Percentiles rank a stretch among this genome's conserved stretches.
Conservation (phyloP, 2,329 filamentous ascomycete species). For the Byssoonygena ceratinophila region DNA sequence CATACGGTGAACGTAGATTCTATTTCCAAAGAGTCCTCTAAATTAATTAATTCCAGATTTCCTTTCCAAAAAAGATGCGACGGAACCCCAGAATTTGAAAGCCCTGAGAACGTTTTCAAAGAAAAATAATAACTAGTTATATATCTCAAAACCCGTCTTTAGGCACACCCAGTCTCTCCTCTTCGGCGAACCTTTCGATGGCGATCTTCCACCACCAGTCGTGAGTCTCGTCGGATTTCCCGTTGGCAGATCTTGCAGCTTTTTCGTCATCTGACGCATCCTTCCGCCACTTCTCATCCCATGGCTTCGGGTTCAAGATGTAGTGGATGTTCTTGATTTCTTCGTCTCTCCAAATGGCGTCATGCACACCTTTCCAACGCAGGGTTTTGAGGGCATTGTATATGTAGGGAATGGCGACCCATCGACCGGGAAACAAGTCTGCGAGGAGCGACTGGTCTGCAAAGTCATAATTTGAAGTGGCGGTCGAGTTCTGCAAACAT, state of each 20-base stretch:
- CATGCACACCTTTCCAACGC: conserved; percentile 46
- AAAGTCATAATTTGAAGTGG: conserved; percentile 46
- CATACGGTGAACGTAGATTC: no score
- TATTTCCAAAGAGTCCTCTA: no score
- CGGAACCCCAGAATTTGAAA: no score
- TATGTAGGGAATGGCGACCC: conserved; percentile 50
- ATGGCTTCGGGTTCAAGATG: conserved; percentile 52
- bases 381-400: conserved; percentile 55
- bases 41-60: no score
- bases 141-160: conserved; percentile 41
- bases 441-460: conserved; percentile 49
- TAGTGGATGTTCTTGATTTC: conserved; percentile 54
- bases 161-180: conserved; percentile 38
- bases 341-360: conserved; percentile 50
- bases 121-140: no score
- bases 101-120: no score
- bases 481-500: conserved; percentile 37
- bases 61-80: no score
- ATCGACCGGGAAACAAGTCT: conserved; percentile 48
- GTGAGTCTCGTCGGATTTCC: conserved; percentile 41
- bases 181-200: conserved; percentile 38
- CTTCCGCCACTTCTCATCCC: conserved; percentile 41
- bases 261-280: conserved; percentile 4
- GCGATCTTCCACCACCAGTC: conserved; percentile 50
- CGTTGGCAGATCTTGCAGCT: conserved; percentile 15